Conservation (phyloP, 1,284 basidiomycete genomes). For the Apiotrichum domesticum region DNA sequence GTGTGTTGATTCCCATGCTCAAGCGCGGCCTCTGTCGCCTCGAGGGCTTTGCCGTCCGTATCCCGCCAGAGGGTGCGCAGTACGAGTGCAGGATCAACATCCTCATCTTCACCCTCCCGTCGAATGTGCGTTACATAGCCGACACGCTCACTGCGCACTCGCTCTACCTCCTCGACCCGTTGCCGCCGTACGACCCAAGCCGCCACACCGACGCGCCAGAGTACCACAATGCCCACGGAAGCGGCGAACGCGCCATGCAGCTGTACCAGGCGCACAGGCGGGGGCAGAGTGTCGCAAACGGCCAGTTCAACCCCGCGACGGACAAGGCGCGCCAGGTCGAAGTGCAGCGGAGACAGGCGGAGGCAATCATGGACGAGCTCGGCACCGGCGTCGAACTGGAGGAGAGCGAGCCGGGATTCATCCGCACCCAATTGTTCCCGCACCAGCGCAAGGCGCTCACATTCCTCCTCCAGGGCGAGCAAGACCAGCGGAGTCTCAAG, state of each 20-base stretch:
- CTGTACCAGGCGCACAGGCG: conserved; percentile 21
- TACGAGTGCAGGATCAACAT: conserved; percentile 61
- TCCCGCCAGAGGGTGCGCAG: conserved; percentile 38
- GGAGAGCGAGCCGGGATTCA: conserved; percentile 80
- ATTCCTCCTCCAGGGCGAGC: conserved; percentile 89
- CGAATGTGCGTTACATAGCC: conserved; percentile 76
- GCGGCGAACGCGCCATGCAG: conserved; percentile 21
- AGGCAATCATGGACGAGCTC: conserved; percentile 84
- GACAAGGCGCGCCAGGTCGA: conserved; percentile 75
- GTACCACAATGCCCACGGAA: conserved; percentile 81
- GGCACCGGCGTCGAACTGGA: conserved; percentile 77
- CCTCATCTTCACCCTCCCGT: conserved; percentile 85
- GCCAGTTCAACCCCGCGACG: conserved; percentile 19
- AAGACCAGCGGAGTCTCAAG: conserved; percentile 40
- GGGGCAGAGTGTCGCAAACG: neutral
- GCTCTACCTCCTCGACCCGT: conserved; percentile 74
- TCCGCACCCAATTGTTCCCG: conserved; percentile 85
- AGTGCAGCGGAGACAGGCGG: conserved; percentile 86
- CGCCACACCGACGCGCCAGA: conserved; percentile 57
- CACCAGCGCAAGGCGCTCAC: conserved; percentile 98
- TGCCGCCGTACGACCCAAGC: conserved; percentile 52
- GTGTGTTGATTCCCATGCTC: conserved; percentile 69
- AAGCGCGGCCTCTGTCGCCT: conserved; percentile 73
- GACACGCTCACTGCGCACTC: conserved; percentile 62
- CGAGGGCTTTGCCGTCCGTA: conserved; percentile 56